phyloP scores from a whole-genome alignment of 306 rosid genomes.

The Casuarina cunninghamiana region DNA sequence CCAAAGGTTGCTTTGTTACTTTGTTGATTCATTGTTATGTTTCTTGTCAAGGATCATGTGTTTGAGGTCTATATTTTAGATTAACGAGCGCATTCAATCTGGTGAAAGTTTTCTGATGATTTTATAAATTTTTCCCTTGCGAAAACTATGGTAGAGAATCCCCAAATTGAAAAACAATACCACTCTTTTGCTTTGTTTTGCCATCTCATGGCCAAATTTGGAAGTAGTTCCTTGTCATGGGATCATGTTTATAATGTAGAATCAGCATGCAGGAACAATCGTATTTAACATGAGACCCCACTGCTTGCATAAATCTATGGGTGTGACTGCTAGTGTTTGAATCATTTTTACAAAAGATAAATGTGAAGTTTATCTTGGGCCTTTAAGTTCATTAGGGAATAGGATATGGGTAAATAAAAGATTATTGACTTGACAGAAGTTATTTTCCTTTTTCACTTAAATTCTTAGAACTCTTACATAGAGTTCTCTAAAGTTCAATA shows the following conservation, averaged over 20 bases:
- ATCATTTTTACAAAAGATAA: background rate
- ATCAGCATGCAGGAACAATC: background rate
- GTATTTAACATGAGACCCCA: background rate
- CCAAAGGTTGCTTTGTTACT: conserved; percentile 51
- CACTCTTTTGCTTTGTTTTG: background rate
- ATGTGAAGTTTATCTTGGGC: background rate
- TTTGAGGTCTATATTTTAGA: conserved; percentile 13
- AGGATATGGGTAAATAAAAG: background rate
- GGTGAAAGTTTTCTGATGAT: background rate
- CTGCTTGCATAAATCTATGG: background rate
- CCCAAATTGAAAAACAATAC: background rate
- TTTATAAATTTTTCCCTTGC: background rate
- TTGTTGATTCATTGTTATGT: conserved; percentile 1
- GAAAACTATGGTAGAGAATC: background rate
- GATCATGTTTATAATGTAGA: background rate
- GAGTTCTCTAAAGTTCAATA: background rate
- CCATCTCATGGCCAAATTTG: background rate
- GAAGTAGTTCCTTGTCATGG: background rate
- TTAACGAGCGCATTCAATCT: background rate
- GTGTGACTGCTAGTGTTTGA: background rate
- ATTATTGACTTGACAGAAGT: conserved; percentile 4
- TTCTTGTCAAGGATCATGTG: background rate
- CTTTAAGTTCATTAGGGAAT: background rate
- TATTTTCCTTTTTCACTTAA: background rate
- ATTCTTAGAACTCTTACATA: background rate